phyloP scores from a whole-genome alignment of 192 early-diverging fungal species.

The Podila epicladia region DNA sequence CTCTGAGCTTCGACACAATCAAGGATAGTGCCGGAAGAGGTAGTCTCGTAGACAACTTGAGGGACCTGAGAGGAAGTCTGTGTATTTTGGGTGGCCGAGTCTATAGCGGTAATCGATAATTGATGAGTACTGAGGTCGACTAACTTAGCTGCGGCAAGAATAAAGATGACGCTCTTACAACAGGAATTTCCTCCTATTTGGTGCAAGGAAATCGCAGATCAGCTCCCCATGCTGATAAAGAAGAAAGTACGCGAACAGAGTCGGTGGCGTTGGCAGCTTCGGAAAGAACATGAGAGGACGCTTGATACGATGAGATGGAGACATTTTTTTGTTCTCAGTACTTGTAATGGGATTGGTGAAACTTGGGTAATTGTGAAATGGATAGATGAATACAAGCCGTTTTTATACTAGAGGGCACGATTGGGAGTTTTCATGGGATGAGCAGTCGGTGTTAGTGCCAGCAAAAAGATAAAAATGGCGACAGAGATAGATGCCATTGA shows the following conservation, averaged over 20 bases:
- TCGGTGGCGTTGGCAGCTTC: conserved; percentile 9
- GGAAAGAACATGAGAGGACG: conserved; percentile 8
- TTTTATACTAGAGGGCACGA: no score
- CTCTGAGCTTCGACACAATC: conserved; percentile 19
- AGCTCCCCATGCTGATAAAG: conserved; percentile 8
- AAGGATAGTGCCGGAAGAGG: conserved; percentile 6
- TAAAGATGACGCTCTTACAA: background rate
- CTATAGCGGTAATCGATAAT: background rate
- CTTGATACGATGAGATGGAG: no score
- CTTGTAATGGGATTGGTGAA: no score
- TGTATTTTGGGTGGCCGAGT: conserved; percentile 21
- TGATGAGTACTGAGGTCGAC: background rate
- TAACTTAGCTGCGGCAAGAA: background rate
- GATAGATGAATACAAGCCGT: no score
- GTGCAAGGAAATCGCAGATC: conserved; percentile 19
- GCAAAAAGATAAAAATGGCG: no score
- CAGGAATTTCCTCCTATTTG: conserved; percentile 11
- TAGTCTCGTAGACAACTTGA: conserved; percentile 31
- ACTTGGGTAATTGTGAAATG: no score
- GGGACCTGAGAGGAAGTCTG: conserved; percentile 19
- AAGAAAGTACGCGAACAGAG: conserved; percentile 13
- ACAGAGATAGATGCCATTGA: no score
- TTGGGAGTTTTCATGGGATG: no score
- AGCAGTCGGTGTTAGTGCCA: no score
- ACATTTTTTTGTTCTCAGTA: no score